Evolutionary conservation across 306 rosid genomes (phyloP).

Genomic region (Cucumis cinereus): DNA sequence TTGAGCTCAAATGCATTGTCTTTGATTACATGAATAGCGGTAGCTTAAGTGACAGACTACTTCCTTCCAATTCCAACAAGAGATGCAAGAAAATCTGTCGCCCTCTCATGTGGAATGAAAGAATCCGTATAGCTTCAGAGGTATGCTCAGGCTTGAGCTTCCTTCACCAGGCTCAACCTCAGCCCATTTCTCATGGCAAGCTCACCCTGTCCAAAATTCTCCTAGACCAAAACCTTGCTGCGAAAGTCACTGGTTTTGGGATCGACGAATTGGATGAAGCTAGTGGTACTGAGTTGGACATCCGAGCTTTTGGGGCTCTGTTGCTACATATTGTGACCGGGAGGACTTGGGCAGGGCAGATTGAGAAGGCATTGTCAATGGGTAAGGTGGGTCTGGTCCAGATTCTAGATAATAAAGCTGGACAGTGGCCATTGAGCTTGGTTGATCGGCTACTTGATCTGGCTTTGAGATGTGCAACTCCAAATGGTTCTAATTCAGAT

Average conservation of each 20-base stretch:
- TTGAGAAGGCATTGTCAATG: conserved; percentile 27
- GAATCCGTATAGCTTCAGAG: conserved; percentile 37
- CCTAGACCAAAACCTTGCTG: conserved; percentile 47
- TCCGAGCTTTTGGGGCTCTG: conserved; percentile 38
- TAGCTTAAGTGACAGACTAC: conserved; percentile 36
- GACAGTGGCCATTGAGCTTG: conserved; percentile 56
- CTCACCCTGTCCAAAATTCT: conserved; percentile 39
- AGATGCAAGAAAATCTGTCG: conserved; percentile 27
- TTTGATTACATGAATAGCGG: conserved; percentile 67
- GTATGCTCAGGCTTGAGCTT: conserved; percentile 45
- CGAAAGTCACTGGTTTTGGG: conserved; percentile 47
- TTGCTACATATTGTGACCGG: conserved; percentile 36
- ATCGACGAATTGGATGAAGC: conserved; percentile 7
- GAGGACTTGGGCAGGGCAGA: conserved; percentile 39
- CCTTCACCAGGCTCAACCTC: conserved; percentile 28
- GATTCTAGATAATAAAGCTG: conserved; percentile 40
- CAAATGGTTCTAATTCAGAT: conserved; percentile 11
- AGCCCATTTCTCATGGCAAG: conserved; percentile 34
- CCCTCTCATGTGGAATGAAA: conserved; percentile 41
- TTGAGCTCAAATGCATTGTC: conserved; percentile 39
- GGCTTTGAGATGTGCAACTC: conserved; percentile 29
- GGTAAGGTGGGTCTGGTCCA: conserved; percentile 17
- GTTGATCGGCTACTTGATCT: conserved; percentile 29
- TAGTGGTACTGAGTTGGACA: conserved; percentile 19
- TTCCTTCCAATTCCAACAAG: conserved; percentile 12